These are phyloP conservation scores for Paspalum notatum DNA, from an alignment of 176 grass and related monocot species.

Conservation along the genomic window DNA sequence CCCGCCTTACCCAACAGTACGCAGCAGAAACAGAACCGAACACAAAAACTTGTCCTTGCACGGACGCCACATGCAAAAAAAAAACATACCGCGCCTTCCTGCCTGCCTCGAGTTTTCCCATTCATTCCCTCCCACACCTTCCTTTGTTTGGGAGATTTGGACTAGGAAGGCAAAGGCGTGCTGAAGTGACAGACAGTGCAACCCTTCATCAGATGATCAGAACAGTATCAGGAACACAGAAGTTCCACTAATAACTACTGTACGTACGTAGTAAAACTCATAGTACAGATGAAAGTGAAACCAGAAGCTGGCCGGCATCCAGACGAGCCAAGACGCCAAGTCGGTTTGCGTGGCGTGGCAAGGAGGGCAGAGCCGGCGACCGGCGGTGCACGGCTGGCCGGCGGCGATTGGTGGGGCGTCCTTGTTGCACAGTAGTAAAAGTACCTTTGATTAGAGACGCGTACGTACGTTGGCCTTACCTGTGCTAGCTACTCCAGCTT, in stretches of 20 bases:
- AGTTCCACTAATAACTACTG: too few species aligned
- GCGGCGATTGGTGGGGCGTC: conserved; percentile 42
- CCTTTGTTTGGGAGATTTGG: not conserved
- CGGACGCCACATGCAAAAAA: conserved; percentile 23
- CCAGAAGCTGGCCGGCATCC: too few species aligned
- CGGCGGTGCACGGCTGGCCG: conserved; percentile 12
- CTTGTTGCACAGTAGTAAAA: not conserved
- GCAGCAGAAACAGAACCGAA: not conserved
- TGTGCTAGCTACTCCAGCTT: not conserved
- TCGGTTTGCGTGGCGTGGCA: conserved; percentile 19
- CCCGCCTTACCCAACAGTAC: not conserved
- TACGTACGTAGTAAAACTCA: too few species aligned
- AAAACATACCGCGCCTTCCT: not conserved
- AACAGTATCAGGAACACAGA: too few species aligned
- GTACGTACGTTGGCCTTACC: not conserved
- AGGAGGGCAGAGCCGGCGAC: conserved; percentile 31
- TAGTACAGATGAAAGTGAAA: too few species aligned
- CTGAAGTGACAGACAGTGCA: too few species aligned
- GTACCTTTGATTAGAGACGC: too few species aligned
- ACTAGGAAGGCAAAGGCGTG: too few species aligned
- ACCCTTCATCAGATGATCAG: too few species aligned
- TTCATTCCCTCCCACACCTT: not conserved
- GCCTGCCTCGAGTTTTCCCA: not conserved
- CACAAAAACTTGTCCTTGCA: not conserved
- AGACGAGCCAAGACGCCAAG: not conserved